Conservation (phyloP, 2,329 filamentous ascomycete species). For the Sporothrix euskadiensis region DNA sequence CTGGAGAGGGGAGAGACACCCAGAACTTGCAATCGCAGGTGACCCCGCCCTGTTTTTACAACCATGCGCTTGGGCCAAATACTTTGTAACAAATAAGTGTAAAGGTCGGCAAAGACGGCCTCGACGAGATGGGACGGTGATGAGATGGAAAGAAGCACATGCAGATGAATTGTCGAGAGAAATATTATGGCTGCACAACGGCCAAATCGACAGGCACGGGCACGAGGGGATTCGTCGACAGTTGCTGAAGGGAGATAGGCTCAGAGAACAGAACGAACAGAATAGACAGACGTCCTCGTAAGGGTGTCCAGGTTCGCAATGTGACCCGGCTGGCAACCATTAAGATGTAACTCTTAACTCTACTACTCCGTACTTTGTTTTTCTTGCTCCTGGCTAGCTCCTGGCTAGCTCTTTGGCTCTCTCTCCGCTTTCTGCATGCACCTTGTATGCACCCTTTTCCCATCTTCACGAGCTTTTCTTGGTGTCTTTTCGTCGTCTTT, state of each 20-base stretch:
- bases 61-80: neutral
- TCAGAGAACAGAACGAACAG: no score
- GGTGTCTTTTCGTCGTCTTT: neutral
- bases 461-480: conserved; percentile 6
- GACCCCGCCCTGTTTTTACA: conserved; percentile 1
- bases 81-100: neutral
- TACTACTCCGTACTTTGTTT: neutral
- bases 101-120: neutral
- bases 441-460: neutral
- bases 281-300: neutral
- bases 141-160: neutral
- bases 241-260: neutral
- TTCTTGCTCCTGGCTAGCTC: neutral
- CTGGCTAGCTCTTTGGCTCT: neutral
- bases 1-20: neutral
- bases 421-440: neutral
- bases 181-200: neutral
- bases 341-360: neutral
- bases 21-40: neutral
- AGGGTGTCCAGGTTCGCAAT: neutral
- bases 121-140: neutral
- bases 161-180: neutral
- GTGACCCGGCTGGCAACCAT: neutral
- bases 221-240: conserved; percentile 11
- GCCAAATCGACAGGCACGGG: conserved; percentile 16